Evolutionary conservation across 495 filamentous ascomycete genomes (phyloP).

Genomic region (Penicillium silybi): DNA sequence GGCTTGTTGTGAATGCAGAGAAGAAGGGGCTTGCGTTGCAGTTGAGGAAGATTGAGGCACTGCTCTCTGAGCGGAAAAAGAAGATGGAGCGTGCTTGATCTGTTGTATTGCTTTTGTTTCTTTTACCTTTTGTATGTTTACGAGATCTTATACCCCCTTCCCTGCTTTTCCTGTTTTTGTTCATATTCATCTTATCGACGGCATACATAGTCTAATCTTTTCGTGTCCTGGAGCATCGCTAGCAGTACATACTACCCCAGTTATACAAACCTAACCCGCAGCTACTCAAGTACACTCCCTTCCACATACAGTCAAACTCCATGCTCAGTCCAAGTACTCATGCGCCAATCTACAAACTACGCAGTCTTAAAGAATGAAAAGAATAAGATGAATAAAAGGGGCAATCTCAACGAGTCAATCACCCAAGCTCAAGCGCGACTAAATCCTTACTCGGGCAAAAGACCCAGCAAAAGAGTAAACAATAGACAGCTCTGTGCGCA

Average conservation of each 20-base stretch:
- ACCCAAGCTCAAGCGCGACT: background rate
- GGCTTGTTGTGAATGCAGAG: conserved; percentile 77
- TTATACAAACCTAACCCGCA: too few relatives aligned
- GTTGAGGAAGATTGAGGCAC: conserved; percentile 61
- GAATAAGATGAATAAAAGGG: background rate
- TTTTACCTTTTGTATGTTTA: background rate
- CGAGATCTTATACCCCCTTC: background rate
- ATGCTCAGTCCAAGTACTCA: too few relatives aligned
- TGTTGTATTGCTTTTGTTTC: background rate
- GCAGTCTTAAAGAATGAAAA: background rate
- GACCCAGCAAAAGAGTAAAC: background rate
- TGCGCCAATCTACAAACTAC: too few relatives aligned
- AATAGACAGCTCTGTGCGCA: background rate
- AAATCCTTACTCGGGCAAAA: background rate
- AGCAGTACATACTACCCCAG: too few relatives aligned
- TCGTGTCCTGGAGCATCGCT: too few relatives aligned
- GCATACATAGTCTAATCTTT: too few relatives aligned
- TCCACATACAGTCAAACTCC: too few relatives aligned
- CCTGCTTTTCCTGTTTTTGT: background rate
- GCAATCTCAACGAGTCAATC: background rate
- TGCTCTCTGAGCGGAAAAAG: conserved; percentile 65
- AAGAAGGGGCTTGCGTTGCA: conserved; percentile 61
- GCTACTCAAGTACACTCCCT: too few relatives aligned
- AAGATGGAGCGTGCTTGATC: conserved; percentile 33
- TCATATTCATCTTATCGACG: background rate